Percentiles rank a stretch among this genome's conserved stretches.
phyloP scores from a whole-genome alignment of 2,329 filamentous ascomycete species.

The Colletotrichum sp. region DNA sequence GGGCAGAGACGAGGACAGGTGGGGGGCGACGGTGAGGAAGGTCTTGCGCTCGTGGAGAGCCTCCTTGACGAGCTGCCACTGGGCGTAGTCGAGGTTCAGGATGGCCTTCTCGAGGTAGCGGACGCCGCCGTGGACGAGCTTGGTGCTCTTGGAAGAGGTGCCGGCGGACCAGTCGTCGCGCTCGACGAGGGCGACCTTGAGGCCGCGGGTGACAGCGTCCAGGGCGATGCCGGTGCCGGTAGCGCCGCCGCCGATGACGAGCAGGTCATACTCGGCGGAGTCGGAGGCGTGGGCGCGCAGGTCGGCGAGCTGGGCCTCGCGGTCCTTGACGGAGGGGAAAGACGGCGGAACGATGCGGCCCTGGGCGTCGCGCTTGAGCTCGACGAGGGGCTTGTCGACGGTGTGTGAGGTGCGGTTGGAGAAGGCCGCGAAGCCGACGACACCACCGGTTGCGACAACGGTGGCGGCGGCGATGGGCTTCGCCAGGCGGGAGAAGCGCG shows the following conservation, averaged over 20 bases:
- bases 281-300: constrained; percentile 39
- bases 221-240: constrained; percentile 83
- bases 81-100: constrained; percentile 83
- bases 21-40: constrained; percentile 82
- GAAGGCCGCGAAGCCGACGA: constrained; percentile 31
- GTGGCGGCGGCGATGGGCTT: constrained; percentile 37
- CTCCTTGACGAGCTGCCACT: constrained; percentile 82
- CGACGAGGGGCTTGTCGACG: constrained; percentile 36
- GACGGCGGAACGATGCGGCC: constrained; percentile 42
- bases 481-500: constrained; percentile 37
- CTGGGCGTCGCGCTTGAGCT: constrained; percentile 37
- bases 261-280: constrained; percentile 72
- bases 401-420: constrained; percentile 31
- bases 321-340: constrained; percentile 38
- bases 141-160: constrained; percentile 87
- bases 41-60: constrained; percentile 83
- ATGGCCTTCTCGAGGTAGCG: constrained; percentile 87
- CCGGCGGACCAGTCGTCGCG: constrained; percentile 83
- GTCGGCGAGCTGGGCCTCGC: constrained; percentile 43
- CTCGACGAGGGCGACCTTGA: constrained; percentile 83
- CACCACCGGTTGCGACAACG: constrained; percentile 28
- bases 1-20: constrained; percentile 80
- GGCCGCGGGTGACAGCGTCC: constrained; percentile 78
- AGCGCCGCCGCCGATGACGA: constrained; percentile 80
- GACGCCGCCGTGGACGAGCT: constrained; percentile 85